phyloP scores from a whole-genome alignment of 2,329 filamentous ascomycete genomes.

The Colletotrichum eremochloae region DNA sequence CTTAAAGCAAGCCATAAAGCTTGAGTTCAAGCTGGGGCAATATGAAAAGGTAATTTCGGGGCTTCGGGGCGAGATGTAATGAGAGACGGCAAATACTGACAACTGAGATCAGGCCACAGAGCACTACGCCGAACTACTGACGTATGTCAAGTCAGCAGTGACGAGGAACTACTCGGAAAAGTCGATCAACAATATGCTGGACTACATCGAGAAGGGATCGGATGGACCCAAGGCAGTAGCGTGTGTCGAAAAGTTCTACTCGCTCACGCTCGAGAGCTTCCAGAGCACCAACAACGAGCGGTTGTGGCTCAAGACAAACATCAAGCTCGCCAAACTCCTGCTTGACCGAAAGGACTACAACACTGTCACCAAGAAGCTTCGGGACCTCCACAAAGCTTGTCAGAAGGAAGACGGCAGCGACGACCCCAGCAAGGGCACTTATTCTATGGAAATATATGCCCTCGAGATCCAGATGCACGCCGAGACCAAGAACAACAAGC shows the following conservation, averaged over 20 bases:
- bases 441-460: constrained; percentile 94
- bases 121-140: constrained; percentile 94
- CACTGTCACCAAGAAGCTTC: constrained; percentile 83
- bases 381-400: constrained; percentile 90
- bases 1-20: constrained; percentile 96
- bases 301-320: constrained; percentile 97
- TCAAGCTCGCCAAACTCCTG: constrained; percentile 93
- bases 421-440: constrained; percentile 95
- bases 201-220: constrained; percentile 94
- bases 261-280: constrained; percentile 91
- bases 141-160: constrained; percentile 96
- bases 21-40: constrained; percentile 92
- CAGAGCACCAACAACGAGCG: constrained; percentile 98
- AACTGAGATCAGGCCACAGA: constrained; percentile 76
- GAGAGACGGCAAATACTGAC: constrained; percentile 19
- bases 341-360: constrained; percentile 91
- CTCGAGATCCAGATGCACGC: constrained; percentile 99
- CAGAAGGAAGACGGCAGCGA: constrained; percentile 88
- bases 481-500: constrained; percentile 96
- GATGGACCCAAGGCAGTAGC: constrained; percentile 75
- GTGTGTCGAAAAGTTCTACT: constrained; percentile 96
- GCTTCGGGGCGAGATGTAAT: not conserved
- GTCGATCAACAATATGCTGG: constrained; percentile 99
- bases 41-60: constrained; percentile 77
- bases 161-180: constrained; percentile 99